Percentiles rank a stretch among this genome's conserved stretches.
Evolutionary conservation across 129 eudicot species (phyloP).

Genomic region (Pseudognaphalium luteoalbum): DNA sequence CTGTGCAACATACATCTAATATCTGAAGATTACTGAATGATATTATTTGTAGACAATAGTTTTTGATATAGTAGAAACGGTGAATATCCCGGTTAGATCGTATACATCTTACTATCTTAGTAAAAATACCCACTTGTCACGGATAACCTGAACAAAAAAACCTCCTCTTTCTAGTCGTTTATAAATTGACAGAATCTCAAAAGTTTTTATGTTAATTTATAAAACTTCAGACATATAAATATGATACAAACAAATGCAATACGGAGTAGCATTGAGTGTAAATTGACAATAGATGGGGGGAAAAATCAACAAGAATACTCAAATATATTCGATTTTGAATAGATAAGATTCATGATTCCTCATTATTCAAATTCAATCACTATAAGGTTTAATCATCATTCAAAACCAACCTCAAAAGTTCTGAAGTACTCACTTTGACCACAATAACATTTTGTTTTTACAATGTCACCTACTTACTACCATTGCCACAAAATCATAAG

Average conservation of each 20-base stretch:
- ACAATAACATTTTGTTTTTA: constrained; percentile 21
- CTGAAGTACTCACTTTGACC: constrained; percentile 2
- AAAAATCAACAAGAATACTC: background rate
- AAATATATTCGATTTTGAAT: background rate
- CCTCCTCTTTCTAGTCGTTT: no score
- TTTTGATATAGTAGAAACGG: background rate
- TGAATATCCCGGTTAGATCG: no score
- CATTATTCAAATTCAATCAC: constrained; percentile 10
- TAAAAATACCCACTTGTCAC: no score
- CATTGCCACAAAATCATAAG: constrained; percentile 21
- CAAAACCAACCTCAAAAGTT: constrained; percentile 28
- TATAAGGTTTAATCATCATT: constrained; percentile 13
- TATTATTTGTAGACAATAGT: background rate
- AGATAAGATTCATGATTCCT: background rate
- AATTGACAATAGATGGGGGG: no score
- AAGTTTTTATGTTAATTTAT: no score
- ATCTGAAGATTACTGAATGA: background rate
- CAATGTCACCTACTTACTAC: constrained; percentile 8
- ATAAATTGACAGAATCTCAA: background rate
- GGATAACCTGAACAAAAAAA: no score
- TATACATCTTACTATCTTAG: no score
- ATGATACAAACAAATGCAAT: background rate
- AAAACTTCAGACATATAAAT: background rate
- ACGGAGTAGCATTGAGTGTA: background rate
- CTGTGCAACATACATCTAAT: background rate